A percentile compares a stretch with the other conserved stretches of the same genome.
These are phyloP conservation scores for Crithidia brevicula DNA, from an alignment of 208 protist species.

Conservation along the genomic window DNA sequence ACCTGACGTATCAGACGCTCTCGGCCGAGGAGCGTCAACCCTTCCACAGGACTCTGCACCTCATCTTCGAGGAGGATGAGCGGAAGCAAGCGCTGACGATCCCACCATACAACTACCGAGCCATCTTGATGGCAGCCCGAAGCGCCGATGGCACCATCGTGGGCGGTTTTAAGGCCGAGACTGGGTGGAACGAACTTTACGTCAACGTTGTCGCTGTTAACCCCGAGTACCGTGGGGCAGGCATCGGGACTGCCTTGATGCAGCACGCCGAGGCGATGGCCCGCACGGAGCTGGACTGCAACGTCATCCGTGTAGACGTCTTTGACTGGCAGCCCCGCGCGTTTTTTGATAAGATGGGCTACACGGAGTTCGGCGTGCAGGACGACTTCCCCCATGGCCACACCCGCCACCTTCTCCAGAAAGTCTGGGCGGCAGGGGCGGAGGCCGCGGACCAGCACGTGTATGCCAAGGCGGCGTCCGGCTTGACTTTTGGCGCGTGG, in stretches of 20 bases:
- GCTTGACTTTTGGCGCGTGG: background rate
- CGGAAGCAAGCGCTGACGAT: background rate
- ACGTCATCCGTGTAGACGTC: conserved; percentile 5
- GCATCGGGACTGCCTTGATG: conserved; percentile 23
- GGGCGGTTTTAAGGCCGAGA: background rate
- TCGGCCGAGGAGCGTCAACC: background rate
- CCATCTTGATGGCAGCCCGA: conserved; percentile 7
- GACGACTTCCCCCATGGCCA: conserved; percentile 25
- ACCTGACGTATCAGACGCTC: conserved; percentile 6
- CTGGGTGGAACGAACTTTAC: conserved; percentile 17
- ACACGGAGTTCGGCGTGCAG: conserved; percentile 14
- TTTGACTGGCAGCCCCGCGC: conserved; percentile 34
- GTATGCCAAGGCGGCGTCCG: background rate
- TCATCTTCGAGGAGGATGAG: conserved; percentile 3
- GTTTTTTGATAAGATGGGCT: conserved; percentile 27
- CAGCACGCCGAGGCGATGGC: conserved; percentile 12
- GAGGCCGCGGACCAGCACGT: background rate
- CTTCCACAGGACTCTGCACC: background rate
- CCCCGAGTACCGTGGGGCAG: conserved; percentile 12
- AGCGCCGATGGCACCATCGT: conserved; percentile 10
- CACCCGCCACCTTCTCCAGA: conserved; percentile 30
- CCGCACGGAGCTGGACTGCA: conserved; percentile 11
- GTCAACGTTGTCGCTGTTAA: conserved; percentile 9
- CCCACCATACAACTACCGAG: conserved; percentile 8
- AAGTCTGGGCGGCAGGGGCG: conserved; percentile 13